These are phyloP conservation scores for Cercospora brassicicola DNA, from an alignment of 2,329 filamentous ascomycete species.

Conservation along the genomic window DNA sequence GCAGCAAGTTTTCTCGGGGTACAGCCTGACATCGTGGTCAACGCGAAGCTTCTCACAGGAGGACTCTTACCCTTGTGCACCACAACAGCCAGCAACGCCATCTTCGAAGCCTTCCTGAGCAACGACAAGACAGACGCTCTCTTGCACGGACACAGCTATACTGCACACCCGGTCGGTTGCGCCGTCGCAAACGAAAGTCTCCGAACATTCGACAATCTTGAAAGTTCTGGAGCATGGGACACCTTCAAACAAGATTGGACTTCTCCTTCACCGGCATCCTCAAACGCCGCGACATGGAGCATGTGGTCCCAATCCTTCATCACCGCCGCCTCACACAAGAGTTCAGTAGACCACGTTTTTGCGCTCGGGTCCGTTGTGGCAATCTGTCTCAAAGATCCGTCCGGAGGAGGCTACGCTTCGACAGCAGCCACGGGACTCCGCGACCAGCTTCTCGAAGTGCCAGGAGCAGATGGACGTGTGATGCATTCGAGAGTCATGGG, in stretches of 20 bases:
- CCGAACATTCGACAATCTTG: slow-evolving; percentile 59
- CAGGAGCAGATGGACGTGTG: slow-evolving; percentile 41
- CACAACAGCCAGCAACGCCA: slow-evolving; percentile 70
- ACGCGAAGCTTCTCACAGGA: slow-evolving; percentile 81
- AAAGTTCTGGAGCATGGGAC: slow-evolving; percentile 58
- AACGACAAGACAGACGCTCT: slow-evolving; percentile 75
- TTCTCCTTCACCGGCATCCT: background rate
- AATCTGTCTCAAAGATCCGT: slow-evolving; percentile 57
- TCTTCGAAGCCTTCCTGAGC: slow-evolving; percentile 71
- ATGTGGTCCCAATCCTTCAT: slow-evolving; percentile 67
- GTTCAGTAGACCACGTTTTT: slow-evolving; percentile 64
- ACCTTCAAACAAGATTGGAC: slow-evolving; percentile 55
- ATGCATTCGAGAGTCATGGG: slow-evolving; percentile 62
- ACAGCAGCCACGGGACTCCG: slow-evolving; percentile 57
- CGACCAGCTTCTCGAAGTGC: slow-evolving; percentile 47
- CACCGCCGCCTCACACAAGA: slow-evolving; percentile 56
- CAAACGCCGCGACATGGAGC: slow-evolving; percentile 59
- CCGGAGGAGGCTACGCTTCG: slow-evolving; percentile 56
- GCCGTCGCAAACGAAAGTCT: slow-evolving; percentile 72
- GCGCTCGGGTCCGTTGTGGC: slow-evolving; percentile 74
- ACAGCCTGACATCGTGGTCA: slow-evolving; percentile 72
- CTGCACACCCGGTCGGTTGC: slow-evolving; percentile 78
- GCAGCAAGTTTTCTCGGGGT: slow-evolving; percentile 68
- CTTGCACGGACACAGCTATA: slow-evolving; percentile 84
- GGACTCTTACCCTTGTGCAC: slow-evolving; percentile 75